Evolutionary conservation across 208 protist genomes (phyloP).

Genomic region (Lotmaria passim): DNA sequence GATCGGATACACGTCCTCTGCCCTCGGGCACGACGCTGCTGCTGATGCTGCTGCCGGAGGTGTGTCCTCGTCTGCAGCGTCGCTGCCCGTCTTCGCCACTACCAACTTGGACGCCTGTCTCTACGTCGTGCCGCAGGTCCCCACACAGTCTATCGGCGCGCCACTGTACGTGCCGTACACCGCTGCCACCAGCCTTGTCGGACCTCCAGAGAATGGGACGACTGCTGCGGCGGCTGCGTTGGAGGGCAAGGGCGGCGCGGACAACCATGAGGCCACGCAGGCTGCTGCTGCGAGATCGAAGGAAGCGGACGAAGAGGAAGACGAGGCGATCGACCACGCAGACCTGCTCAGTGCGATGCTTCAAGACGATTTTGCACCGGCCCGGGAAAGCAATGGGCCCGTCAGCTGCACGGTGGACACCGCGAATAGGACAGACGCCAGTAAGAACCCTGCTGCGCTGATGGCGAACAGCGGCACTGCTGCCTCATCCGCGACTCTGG

Average conservation of each 20-base stretch:
- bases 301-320: not conserved
- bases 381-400: too few relatives aligned
- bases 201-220: not conserved
- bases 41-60: too few relatives aligned
- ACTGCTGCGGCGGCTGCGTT: not conserved
- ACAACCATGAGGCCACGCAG: not conserved
- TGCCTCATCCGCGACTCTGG: not conserved
- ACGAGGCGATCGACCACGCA: conserved; percentile 8
- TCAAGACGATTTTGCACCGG: conserved; percentile 9
- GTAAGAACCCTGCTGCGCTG: too few relatives aligned
- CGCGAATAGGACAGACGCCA: too few relatives aligned
- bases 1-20: not conserved
- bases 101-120: conserved; percentile 43
- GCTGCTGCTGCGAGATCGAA: not conserved
- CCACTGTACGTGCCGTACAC: conserved; percentile 46
- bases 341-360: conserved; percentile 15
- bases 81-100: conserved; percentile 37
- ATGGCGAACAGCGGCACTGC: not conserved
- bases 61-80: not conserved
- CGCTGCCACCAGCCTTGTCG: conserved; percentile 28
- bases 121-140: conserved; percentile 41
- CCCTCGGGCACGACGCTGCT: not conserved
- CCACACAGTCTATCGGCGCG: conserved; percentile 50
- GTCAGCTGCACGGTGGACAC: too few relatives aligned
- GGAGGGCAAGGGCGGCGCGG: not conserved